These are phyloP conservation scores for Clonostachys solani DNA, from an alignment of 2,329 filamentous ascomycete genomes.

Conservation along the genomic window DNA sequence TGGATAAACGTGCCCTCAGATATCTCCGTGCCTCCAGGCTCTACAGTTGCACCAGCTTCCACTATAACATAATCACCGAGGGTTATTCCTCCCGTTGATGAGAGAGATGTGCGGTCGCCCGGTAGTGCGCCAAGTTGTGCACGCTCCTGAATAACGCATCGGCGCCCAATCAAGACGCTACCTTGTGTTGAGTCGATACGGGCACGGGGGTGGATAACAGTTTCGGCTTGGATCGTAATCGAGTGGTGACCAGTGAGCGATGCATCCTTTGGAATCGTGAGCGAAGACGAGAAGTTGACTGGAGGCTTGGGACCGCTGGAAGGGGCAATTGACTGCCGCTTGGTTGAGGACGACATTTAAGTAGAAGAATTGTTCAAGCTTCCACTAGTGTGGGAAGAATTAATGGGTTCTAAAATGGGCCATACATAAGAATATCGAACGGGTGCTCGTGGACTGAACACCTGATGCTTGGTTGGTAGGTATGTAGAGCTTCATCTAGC, in stretches of 20 bases:
- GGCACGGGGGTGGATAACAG: conserved; percentile 81
- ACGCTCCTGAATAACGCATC: conserved; percentile 77
- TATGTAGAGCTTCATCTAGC: too few relatives aligned
- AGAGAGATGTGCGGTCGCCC: conserved; percentile 6
- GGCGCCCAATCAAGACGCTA: conserved; percentile 74
- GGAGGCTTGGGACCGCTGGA: conserved; percentile 55
- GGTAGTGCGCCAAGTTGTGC: conserved; percentile 41
- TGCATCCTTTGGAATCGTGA: conserved; percentile 60
- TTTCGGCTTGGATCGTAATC: conserved; percentile 73
- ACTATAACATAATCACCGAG: conserved; percentile 59
- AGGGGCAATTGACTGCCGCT: conserved; percentile 53
- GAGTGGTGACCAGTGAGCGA: conserved; percentile 67
- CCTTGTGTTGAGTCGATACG: conserved; percentile 75
- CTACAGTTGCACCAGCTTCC: conserved; percentile 56
- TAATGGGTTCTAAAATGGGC: too few relatives aligned
- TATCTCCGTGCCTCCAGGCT: conserved; percentile 57
- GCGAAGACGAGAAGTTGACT: conserved; percentile 54
- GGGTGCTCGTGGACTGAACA: too few relatives aligned
- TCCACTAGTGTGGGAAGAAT: too few relatives aligned
- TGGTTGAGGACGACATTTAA: conserved; percentile 25
- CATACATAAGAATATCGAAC: too few relatives aligned
- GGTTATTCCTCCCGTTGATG: conserved; percentile 41
- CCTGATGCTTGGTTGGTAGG: too few relatives aligned
- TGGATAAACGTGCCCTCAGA: conserved; percentile 58
- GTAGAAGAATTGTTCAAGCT: too few relatives aligned